Evolutionary conservation across 768 basidiomycete species (phyloP), one percentile per base, ranked within the genome.

Genomic region (Sarcodon aspratus): DNA sequence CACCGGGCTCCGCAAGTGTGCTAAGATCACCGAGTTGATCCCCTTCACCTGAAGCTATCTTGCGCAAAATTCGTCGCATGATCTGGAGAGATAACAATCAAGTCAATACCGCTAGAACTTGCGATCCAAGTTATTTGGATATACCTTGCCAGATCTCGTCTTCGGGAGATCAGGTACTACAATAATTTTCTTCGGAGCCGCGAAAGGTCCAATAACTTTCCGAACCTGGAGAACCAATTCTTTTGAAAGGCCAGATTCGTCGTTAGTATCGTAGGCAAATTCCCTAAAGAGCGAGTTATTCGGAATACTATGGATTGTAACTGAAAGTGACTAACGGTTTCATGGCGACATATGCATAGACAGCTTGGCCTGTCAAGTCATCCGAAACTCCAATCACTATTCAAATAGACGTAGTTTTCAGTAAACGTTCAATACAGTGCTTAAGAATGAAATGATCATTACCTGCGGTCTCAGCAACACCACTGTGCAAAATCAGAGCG

Each of bases 131-230:
- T 21, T 35, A 47, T 47, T 50, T 37, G 9, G 31, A 62, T 72
- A 48, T 40, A 84, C 85, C 83, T 98, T 98, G 38, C 94, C 94
- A 12, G 85, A 88, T 44, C 95, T 75, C 33, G 95, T 97, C 79
- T 96, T 96, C 35, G 94, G 94, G 48, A 96, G 69, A 66, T 95
- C 93, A 38, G 65, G 55, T 54, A 91, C 85, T 57, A 94, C 71
- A 64, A 74, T 82, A 56, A 95, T 79, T 69, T 85, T 88, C 79
- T 97, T 98, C 27, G 95, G 95, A 12, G 93, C 85, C 1, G 95
- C 95, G 66, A 99, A 97, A 3, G 96, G 94, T 4, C 95, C 96
- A 52, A 99, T 99, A 40, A 88, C 87, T 70, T 98, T 98, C 60
- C 96, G 82, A 15, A 97, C 94, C 69, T 97, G 94, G 33, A 97